phyloP scores from a whole-genome alignment of 2,329 filamentous ascomycete genomes.

The Mycosphaerelloides madeirae region DNA sequence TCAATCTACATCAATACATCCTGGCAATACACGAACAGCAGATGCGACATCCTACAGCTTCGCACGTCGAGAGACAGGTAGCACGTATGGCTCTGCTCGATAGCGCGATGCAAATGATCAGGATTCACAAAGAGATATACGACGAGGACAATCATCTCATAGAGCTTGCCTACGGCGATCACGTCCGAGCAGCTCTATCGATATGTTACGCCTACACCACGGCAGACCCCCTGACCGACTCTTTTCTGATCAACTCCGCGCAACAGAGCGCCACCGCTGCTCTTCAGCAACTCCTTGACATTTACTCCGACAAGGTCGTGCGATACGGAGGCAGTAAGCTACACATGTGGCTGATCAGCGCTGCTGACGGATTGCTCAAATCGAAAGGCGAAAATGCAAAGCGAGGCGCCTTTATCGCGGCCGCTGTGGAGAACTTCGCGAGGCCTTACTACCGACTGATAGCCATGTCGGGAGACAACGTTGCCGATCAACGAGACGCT shows the following conservation, averaged over 20 bases:
- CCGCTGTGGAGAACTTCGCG: neutral
- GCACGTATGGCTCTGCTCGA: neutral
- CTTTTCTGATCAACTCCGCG: neutral
- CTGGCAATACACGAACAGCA: constrained; percentile 1
- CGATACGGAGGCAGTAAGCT: neutral
- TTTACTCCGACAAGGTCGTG: neutral
- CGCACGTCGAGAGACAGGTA: neutral
- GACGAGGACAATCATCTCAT: neutral
- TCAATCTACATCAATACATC: constrained; percentile 2
- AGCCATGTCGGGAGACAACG: neutral
- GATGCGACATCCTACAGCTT: neutral
- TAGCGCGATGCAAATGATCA: constrained; percentile 1
- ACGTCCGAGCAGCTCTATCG: neutral
- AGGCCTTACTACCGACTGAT: constrained; percentile 1
- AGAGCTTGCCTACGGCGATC: neutral
- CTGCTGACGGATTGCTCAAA: neutral
- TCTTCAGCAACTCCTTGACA: neutral
- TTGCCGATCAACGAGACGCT: too few relatives aligned
- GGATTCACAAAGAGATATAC: neutral
- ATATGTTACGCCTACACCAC: neutral
- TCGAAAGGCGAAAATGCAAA: neutral
- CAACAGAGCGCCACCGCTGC: neutral
- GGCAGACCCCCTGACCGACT: neutral
- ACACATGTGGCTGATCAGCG: constrained; percentile 1
- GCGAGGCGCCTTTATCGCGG: neutral